phyloP scores from a whole-genome alignment of 371 early-diverging fungal species.

The Mortierella sp. region DNA sequence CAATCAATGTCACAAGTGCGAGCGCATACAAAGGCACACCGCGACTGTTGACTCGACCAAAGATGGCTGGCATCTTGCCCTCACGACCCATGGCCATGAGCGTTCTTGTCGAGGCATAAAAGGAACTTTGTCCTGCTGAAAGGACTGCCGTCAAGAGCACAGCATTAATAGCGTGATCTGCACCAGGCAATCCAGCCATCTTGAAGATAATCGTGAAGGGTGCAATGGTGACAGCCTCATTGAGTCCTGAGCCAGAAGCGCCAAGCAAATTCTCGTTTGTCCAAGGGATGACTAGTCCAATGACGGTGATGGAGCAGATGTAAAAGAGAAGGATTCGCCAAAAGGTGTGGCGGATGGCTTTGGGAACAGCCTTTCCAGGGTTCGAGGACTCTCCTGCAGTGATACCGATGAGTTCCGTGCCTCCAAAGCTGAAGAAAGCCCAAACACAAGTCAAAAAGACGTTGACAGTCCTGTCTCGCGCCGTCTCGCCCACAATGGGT shows the following conservation, averaged over 20 bases:
- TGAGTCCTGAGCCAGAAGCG: conserved; percentile 40
- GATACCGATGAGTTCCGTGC: conserved; percentile 82
- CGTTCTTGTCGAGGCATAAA: conserved; percentile 78
- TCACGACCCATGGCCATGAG: conserved; percentile 70
- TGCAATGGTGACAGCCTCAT: conserved; percentile 62
- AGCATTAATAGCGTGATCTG: conserved; percentile 80
- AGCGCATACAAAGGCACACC: conserved; percentile 75
- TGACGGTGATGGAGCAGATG: conserved; percentile 71
- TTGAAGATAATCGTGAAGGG: conserved; percentile 80
- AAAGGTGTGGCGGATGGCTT: conserved; percentile 77
- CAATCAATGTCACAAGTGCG: conserved; percentile 64
- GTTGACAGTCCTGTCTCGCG: conserved; percentile 54
- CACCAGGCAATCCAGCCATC: conserved; percentile 71
- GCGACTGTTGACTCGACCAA: conserved; percentile 64
- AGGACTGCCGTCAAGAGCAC: conserved; percentile 74
- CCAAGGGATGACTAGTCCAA: conserved; percentile 76
- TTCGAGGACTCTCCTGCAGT: conserved; percentile 80
- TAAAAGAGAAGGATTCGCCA: conserved; percentile 78
- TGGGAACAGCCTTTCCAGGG: conserved; percentile 77
- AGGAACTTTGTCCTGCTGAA: conserved; percentile 75
- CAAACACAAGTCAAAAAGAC: conserved; percentile 77
- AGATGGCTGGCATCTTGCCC: conserved; percentile 71
- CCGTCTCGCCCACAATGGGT: conserved; percentile 76
- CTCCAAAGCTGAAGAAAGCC: conserved; percentile 89
- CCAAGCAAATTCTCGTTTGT: conserved; percentile 62